Percentiles rank a stretch among this genome's conserved stretches.
These are phyloP conservation scores for Candida fluviatilis DNA, from an alignment of 805 yeast genomes.

Conservation along the genomic window DNA sequence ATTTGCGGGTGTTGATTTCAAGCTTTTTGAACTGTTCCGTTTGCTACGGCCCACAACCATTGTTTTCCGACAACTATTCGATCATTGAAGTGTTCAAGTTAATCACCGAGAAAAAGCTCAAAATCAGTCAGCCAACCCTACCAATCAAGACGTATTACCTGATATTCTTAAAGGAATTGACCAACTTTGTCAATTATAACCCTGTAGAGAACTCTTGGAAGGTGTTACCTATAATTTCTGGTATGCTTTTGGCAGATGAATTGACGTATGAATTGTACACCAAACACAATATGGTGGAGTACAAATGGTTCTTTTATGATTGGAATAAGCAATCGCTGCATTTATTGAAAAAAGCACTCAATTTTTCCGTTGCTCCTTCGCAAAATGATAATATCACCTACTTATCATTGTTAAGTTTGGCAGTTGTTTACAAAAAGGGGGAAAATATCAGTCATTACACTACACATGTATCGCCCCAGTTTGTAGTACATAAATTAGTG, in stretches of 20 bases:
- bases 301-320: conserved; percentile 29
- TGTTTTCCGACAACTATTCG: conserved; percentile 29
- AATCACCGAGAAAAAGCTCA: conserved; percentile 41
- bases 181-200: conserved; percentile 25
- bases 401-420: conserved; percentile 31
- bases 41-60: conserved; percentile 19
- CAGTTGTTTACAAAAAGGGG: conserved; percentile 25
- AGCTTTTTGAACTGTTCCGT: conserved; percentile 42
- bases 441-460: conserved; percentile 18
- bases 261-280: conserved; percentile 31
- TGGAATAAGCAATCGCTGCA: conserved; percentile 26
- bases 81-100: conserved; percentile 47
- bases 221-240: conserved; percentile 44
- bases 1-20: conserved; percentile 41
- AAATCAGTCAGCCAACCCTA: conserved; percentile 46
- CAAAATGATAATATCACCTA: conserved; percentile 20
- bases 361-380: conserved; percentile 18
- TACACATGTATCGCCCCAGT: conserved; percentile 12
- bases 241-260: conserved; percentile 36
- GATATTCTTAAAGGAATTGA: conserved; percentile 29
- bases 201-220: conserved; percentile 39
- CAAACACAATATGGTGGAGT: conserved; percentile 20
- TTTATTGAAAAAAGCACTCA: conserved; percentile 27
- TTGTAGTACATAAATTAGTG: conserved; percentile 15
- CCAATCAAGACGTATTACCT: conserved; percentile 41